phyloP scores from a whole-genome alignment of 78 protist species.

The slime mould (Dictyostelium discoideum) region DNA sequence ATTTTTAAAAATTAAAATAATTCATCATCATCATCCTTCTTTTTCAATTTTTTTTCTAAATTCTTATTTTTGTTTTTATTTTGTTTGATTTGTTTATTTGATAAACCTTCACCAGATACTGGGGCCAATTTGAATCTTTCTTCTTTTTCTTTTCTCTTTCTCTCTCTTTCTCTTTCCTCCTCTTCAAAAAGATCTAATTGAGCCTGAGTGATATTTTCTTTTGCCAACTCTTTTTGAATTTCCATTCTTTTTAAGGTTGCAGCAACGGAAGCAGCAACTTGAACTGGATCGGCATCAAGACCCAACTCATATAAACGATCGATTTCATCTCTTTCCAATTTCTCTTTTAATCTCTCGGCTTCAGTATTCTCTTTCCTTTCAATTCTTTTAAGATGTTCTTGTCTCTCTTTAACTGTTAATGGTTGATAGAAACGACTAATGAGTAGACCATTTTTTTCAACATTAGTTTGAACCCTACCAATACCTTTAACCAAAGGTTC shows the following conservation, averaged over 20 bases:
- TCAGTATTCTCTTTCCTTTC: background rate
- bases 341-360: background rate
- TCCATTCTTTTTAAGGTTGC: background rate
- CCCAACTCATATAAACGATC: background rate
- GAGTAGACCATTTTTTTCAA: background rate
- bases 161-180: background rate
- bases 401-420: background rate
- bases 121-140: background rate
- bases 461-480: background rate
- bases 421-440: background rate
- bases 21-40: background rate
- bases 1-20: background rate
- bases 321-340: conserved; percentile 5
- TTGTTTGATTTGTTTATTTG: conserved; percentile 29
- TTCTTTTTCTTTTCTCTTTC: background rate
- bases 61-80: conserved; percentile 3
- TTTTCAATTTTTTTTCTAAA: background rate
- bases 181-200: background rate
- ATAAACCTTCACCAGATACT: conserved; percentile 1
- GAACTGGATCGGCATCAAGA: background rate
- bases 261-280: background rate
- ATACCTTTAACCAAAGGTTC: background rate
- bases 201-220: background rate
- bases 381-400: background rate
- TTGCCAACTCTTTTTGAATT: background rate